Evolutionary conservation across 2,329 filamentous ascomycete genomes (phyloP).

Genomic region (Chaetomium sp.): DNA sequence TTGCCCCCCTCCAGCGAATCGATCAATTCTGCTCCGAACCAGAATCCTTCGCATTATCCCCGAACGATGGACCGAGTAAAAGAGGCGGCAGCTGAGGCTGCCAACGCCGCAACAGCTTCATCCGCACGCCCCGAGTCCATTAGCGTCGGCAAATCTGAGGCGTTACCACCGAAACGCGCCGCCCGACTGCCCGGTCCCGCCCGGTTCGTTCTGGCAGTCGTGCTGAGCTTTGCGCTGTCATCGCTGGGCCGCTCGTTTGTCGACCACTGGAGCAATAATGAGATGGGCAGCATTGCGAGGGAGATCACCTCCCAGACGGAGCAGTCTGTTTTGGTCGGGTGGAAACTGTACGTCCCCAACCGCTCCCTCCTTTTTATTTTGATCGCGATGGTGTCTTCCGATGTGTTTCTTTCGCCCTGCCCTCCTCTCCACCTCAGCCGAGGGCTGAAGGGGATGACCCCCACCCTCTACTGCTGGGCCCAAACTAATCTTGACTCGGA

Average conservation of each 20-base stretch:
- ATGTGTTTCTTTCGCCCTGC: not conserved
- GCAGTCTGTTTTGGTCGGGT: conserved; percentile 55
- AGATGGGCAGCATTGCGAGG: conserved; percentile 69
- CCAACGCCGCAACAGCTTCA: conserved; percentile 6
- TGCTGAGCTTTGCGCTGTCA: conserved; percentile 63
- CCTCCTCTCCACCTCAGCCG: conserved; percentile 12
- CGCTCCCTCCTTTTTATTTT: not conserved
- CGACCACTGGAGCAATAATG: conserved; percentile 61
- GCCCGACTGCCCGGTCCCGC: conserved; percentile 48
- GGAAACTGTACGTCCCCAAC: conserved; percentile 55
- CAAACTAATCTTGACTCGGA: conserved; percentile 26
- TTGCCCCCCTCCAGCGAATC: not conserved
- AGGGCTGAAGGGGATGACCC: conserved; percentile 39
- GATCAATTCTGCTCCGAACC: not conserved
- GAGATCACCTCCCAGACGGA: conserved; percentile 56
- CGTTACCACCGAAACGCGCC: conserved; percentile 32
- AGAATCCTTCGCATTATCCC: not conserved
- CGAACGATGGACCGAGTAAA: conserved; percentile 26
- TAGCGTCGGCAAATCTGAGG: not conserved
- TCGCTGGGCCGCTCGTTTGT: conserved; percentile 65
- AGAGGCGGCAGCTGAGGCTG: conserved; percentile 28
- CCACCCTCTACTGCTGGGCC: conserved; percentile 23
- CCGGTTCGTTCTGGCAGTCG: conserved; percentile 57
- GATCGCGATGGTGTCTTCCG: not conserved
- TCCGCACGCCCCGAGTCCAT: conserved; percentile 18